These are phyloP conservation scores for Striga hermonthica DNA, from an alignment of 305 asterid genomes.

Conservation along the genomic window DNA sequence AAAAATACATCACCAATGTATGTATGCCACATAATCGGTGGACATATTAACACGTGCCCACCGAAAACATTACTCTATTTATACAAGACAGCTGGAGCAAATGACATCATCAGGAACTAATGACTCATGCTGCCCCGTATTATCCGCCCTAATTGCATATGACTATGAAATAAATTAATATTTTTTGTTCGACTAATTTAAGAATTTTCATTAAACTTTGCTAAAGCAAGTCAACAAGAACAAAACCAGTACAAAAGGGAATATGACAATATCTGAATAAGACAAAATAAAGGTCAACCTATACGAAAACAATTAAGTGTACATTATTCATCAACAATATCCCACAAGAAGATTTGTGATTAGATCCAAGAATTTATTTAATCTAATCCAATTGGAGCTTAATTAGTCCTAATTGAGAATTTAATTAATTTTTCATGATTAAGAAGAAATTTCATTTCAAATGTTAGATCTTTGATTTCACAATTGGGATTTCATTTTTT, in stretches of 20 bases:
- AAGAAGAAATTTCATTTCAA: background rate
- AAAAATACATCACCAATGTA: too few relatives aligned
- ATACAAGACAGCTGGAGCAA: background rate
- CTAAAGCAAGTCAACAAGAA: conserved; percentile 28
- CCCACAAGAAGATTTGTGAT: conserved; percentile 24
- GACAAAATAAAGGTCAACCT: conserved; percentile 33
- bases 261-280: conserved; percentile 24
- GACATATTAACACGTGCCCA: too few relatives aligned
- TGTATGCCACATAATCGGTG: too few relatives aligned
- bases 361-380: conserved; percentile 27
- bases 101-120: conserved; percentile 23
- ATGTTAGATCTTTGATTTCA: too few relatives aligned
- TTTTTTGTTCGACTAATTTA: background rate
- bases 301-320: conserved; percentile 20
- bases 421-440: background rate
- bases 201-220: conserved; percentile 6
- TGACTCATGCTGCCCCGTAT: conserved; percentile 25
- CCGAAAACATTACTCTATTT: too few relatives aligned
- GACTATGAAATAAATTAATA: background rate
- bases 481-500: too few relatives aligned
- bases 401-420: background rate
- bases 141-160: conserved; percentile 16
- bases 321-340: conserved; percentile 33
- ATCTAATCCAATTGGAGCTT: conserved; percentile 17
- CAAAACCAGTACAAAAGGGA: conserved; percentile 13